Base-by-base conservation (phyloP, 2,329 filamentous ascomycete species). In the Cercospora zeina region DNA sequence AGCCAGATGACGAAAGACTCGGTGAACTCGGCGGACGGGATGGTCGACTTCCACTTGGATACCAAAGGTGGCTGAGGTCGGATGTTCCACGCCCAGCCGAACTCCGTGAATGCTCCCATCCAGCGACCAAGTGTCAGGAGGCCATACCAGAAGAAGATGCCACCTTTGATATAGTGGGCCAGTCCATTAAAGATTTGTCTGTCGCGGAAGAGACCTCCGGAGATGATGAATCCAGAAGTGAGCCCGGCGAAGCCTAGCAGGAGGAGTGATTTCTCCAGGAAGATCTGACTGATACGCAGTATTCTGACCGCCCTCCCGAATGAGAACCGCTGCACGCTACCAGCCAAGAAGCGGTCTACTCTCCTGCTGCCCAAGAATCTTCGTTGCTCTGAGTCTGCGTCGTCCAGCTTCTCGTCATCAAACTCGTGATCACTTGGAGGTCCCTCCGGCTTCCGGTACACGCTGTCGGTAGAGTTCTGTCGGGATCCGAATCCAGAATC, bases 81-180 rank as follows among this genome's bases (percentile, higher is more conserved):
- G 63, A 93, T 77, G 71, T 97, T 97, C 93, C 93, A 97, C 0
- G 92, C 91, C 93, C 93, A 97, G 67, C 93, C 93, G 61, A 93
- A 83, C 63, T 96, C 90, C 62, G 89, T 87, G 74, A 96, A 97
- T 74, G 89, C 90, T 27, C 93, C 93, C 72, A 92, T 86, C 89
- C 91, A 97, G 60, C 93, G 88, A 31, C 91, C 92, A 3, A 97
- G 82, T 0, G 91, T 96, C 63, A 97, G 78, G 19, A 96, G 77
- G 8, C 93, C 93, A 66, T 96, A 90, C 87, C 91, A 95, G 78
- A 97, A 91, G 80, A 97, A 97, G 59, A 97, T 89, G 3, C 90
- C 90, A 50, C 93, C 93, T 75, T 97, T 97, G 75, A 97, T 87
- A 79, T 91, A 96, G 73, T 97, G 93, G 7, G 93, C 93, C 45